Percentiles rank a stretch among this genome's conserved stretches.
Evolutionary conservation across 352 stramenopile species (phyloP).

Genomic region (Phytophthora pisi): DNA sequence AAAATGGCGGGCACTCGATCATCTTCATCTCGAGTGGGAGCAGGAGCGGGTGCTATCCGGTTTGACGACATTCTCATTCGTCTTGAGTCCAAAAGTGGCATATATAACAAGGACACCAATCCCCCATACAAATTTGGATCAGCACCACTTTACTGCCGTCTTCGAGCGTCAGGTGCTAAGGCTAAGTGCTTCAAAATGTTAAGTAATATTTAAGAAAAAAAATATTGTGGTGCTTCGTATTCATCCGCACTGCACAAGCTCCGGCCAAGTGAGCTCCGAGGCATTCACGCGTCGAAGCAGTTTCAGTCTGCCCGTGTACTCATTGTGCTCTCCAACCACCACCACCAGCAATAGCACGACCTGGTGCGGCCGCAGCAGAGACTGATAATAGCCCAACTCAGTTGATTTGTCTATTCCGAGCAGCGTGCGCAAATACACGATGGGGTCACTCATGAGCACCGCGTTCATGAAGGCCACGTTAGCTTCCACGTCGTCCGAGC

Average conservation of each 20-base stretch:
- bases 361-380: constrained; percentile 17
- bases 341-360: constrained; percentile 30
- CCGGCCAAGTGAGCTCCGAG: constrained; percentile 23
- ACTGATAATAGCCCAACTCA: constrained; percentile 33
- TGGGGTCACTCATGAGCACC: constrained; percentile 47
- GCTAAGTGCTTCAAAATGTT: no score
- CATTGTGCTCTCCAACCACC: constrained; percentile 25
- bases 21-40: not conserved
- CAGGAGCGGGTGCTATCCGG: not conserved
- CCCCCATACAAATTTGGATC: no score
- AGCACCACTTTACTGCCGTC: no score
- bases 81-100: no score
- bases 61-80: not conserved
- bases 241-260: constrained; percentile 41
- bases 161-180: no score
- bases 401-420: constrained; percentile 21
- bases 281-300: constrained; percentile 21
- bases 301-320: constrained; percentile 27
- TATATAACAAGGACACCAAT: no score
- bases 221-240: not conserved
- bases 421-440: constrained; percentile 36
- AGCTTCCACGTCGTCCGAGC: constrained; percentile 26
- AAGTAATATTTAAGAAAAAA: no score
- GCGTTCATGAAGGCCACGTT: constrained; percentile 50
- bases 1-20: not conserved